phyloP scores from a whole-genome alignment of 495 filamentous ascomycete genomes.

The Pyronema omphalodes region DNA sequence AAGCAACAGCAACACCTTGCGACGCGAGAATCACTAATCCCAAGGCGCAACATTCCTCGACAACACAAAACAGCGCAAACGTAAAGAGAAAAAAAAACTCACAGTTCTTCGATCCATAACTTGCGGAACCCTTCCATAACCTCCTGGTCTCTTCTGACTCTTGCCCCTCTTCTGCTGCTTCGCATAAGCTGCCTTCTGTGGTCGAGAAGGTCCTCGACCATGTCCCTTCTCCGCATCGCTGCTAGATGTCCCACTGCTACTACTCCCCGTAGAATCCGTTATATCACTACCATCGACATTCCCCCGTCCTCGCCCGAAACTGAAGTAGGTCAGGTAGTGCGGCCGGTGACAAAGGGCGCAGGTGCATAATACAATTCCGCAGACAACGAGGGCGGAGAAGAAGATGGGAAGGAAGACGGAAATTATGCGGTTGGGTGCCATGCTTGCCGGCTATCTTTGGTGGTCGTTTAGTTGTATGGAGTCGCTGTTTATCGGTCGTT shows the following conservation, averaged over 20 bases:
- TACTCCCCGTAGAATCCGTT: not conserved
- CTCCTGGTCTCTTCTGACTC: too few species aligned
- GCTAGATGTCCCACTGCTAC: not conserved
- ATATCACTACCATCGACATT: not conserved
- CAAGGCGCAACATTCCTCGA: too few species aligned
- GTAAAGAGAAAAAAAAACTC: too few species aligned
- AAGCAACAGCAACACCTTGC: too few species aligned
- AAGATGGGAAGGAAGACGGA: slow-evolving; percentile 23
- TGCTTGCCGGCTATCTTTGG: too few species aligned
- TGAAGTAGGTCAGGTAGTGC: not conserved
- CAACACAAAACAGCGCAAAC: too few species aligned
- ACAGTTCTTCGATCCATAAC: too few species aligned
- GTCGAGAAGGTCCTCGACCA: not conserved
- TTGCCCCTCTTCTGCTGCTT: too few species aligned
- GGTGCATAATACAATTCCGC: slow-evolving; percentile 21
- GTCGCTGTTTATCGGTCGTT: too few species aligned
- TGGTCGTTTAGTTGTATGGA: too few species aligned
- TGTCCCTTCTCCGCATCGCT: not conserved
- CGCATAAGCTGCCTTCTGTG: not conserved
- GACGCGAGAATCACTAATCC: too few species aligned
- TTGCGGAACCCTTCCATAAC: too few species aligned
- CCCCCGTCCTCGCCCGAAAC: not conserved
- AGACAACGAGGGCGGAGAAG: slow-evolving; percentile 22
- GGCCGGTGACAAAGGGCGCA: slow-evolving; percentile 19
- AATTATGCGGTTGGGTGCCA: slow-evolving; percentile 9